These are phyloP conservation scores for Eucalyptus pauciflora DNA, from an alignment of 345 rosid species.

Conservation along the genomic window DNA sequence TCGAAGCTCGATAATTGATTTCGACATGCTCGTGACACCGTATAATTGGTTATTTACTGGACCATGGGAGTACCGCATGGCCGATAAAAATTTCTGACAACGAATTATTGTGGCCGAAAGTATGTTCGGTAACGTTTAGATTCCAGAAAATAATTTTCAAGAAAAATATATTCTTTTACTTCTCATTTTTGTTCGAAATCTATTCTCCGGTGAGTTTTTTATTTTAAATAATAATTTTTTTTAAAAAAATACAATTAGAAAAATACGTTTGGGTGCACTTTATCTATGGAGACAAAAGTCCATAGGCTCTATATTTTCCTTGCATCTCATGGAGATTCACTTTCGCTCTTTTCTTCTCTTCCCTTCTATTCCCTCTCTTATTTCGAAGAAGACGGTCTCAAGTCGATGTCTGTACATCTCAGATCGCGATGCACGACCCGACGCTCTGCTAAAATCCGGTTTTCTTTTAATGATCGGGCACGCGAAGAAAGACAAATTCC, in stretches of 20 bases:
- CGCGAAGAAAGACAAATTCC: background rate
- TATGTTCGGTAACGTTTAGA: too few relatives aligned
- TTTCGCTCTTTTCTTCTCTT: background rate
- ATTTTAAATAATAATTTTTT: fast-evolving
- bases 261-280: background rate
- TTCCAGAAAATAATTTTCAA: too few relatives aligned
- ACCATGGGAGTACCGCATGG: fast-evolving
- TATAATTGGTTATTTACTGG: background rate
- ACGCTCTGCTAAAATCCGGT: background rate
- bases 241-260: too few relatives aligned
- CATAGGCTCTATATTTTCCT: background rate
- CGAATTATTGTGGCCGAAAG: background rate
- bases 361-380: background rate
- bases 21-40: background rate
- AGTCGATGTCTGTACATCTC: background rate
- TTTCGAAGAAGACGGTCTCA: background rate
- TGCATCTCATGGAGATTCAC: background rate
- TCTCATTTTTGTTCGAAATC: too few relatives aligned
- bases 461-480: background rate
- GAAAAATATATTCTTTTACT: too few relatives aligned
- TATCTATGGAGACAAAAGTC: background rate
- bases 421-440: background rate
- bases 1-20: background rate
- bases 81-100: background rate
- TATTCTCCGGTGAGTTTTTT: fast-evolving